A percentile compares a stretch with the other conserved stretches of the same genome.
Conservation (phyloP, 1,284 basidiomycete species). For the Austroboletus novae-zelandiae region DNA sequence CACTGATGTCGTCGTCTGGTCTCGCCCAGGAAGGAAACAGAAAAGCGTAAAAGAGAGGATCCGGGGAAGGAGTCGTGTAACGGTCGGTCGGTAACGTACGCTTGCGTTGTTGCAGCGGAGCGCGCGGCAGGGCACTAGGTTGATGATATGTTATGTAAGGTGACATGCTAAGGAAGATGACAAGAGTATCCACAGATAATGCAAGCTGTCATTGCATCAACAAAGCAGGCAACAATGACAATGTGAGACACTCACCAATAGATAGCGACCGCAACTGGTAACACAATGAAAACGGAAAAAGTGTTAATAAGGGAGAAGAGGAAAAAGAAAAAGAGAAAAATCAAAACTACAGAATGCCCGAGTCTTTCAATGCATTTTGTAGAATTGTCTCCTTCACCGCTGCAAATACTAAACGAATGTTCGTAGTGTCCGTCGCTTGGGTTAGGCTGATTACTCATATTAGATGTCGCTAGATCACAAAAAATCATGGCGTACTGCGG, state of each 20-base stretch:
- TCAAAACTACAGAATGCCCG: slow-evolving; percentile 58
- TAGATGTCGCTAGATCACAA: background rate
- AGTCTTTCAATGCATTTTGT: slow-evolving; percentile 84
- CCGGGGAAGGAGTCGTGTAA: background rate
- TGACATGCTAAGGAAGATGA: slow-evolving; percentile 23
- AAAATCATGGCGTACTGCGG: slow-evolving; percentile 69
- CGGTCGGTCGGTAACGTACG: background rate
- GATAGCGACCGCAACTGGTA: slow-evolving; percentile 20
- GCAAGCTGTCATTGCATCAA: slow-evolving; percentile 23
- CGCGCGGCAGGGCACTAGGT: slow-evolving; percentile 19
- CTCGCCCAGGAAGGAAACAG: background rate
- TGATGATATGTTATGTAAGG: slow-evolving; percentile 29
- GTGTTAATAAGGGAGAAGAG: background rate
- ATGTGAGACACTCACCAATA: slow-evolving; percentile 18
- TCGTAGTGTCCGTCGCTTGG: slow-evolving; percentile 78
- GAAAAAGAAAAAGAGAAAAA: background rate
- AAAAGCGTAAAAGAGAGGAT: too few species aligned
- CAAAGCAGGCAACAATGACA: background rate
- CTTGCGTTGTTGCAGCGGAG: background rate
- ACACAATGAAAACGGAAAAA: slow-evolving; percentile 1
- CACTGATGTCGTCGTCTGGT: background rate
- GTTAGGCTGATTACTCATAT: slow-evolving; percentile 52
- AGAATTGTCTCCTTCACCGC: slow-evolving; percentile 98
- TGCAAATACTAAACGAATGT: slow-evolving; percentile 90
- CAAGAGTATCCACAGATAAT: slow-evolving; percentile 34